Evolutionary conservation across 2,329 filamentous ascomycete species (phyloP).

Genomic region (Ophiocordyceps camponoti-rufipedis): DNA sequence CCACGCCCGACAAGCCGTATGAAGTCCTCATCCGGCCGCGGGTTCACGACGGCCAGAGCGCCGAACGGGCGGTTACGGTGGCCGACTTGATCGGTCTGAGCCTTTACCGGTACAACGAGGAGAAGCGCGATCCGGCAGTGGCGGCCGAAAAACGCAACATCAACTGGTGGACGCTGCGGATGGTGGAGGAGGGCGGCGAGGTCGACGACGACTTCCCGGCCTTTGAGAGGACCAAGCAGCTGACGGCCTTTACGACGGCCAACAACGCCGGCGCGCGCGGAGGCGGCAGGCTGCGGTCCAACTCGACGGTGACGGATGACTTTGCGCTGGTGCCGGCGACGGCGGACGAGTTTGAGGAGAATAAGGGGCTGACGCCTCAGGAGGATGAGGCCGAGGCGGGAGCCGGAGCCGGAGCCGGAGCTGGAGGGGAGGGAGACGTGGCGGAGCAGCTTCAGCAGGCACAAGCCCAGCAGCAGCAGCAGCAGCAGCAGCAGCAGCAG

Average conservation of each 20-base stretch:
- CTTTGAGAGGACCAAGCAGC: slow-evolving; percentile 51
- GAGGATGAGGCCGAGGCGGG: slow-evolving; percentile 40
- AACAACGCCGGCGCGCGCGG: slow-evolving; percentile 63
- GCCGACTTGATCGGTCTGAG: slow-evolving; percentile 68
- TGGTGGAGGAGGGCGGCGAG: slow-evolving; percentile 72
- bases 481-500: not conserved
- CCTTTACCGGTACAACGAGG: slow-evolving; percentile 61
- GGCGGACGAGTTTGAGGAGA: slow-evolving; percentile 47
- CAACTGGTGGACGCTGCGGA: slow-evolving; percentile 66
- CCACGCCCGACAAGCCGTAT: slow-evolving; percentile 42
- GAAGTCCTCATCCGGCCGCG: slow-evolving; percentile 55
- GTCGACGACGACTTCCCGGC: slow-evolving; percentile 75
- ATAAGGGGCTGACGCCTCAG: slow-evolving; percentile 48
- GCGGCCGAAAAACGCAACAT: slow-evolving; percentile 51
- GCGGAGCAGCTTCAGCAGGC: not conserved
- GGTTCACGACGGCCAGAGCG: slow-evolving; percentile 47
- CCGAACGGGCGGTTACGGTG: slow-evolving; percentile 47
- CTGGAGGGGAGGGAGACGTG: not conserved
- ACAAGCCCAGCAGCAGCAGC: not conserved
- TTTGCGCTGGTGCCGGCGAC: slow-evolving; percentile 64
- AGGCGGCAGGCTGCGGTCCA: slow-evolving; percentile 38
- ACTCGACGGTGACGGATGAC: slow-evolving; percentile 65
- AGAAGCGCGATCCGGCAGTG: slow-evolving; percentile 52
- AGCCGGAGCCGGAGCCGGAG: slow-evolving; percentile 30
- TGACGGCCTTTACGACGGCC: slow-evolving; percentile 66